Conservation (phyloP, 2,329 filamentous ascomycete genomes). For the Calycina herbarum region DNA sequence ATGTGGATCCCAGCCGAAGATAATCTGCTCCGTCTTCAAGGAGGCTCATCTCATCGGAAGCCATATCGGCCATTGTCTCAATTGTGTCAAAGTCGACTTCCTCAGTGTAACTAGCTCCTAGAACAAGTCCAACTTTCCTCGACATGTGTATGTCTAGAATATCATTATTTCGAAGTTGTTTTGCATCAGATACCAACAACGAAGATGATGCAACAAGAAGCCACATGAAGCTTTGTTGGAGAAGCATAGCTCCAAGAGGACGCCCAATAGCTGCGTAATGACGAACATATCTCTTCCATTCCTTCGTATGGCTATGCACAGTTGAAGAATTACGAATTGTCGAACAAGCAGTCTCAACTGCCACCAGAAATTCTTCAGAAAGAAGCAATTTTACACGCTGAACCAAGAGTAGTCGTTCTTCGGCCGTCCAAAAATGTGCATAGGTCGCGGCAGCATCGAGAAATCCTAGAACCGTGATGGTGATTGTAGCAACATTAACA, state of each 20-base stretch:
- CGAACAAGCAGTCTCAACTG: slow-evolving; percentile 86
- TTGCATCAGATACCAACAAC: slow-evolving; percentile 64
- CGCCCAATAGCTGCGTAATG: slow-evolving; percentile 79
- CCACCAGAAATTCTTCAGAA: slow-evolving; percentile 80
- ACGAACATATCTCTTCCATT: slow-evolving; percentile 85
- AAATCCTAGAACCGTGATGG: slow-evolving; percentile 87
- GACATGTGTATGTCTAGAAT: slow-evolving; percentile 74
- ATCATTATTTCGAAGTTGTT: slow-evolving; percentile 59
- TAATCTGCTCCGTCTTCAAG: slow-evolving; percentile 91
- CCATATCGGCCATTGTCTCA: slow-evolving; percentile 68
- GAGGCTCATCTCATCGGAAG: slow-evolving; percentile 79
- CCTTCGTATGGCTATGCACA: slow-evolving; percentile 64
- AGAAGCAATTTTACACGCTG: slow-evolving; percentile 71
- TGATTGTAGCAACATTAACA: slow-evolving; percentile 70
- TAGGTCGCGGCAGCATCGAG: slow-evolving; percentile 78
- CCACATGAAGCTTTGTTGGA: slow-evolving; percentile 86
- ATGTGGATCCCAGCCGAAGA: slow-evolving; percentile 77
- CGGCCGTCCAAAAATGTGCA: slow-evolving; percentile 76
- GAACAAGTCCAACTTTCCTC: slow-evolving; percentile 43
- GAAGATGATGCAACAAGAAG: slow-evolving; percentile 79
- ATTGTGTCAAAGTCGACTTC: slow-evolving; percentile 58
- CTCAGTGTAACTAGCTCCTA: slow-evolving; percentile 41
- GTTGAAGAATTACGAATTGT: slow-evolving; percentile 79
- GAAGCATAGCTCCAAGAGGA: slow-evolving; percentile 85
- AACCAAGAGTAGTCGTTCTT: slow-evolving; percentile 72